Percentiles rank a stretch among this genome's conserved stretches.
phyloP scores from a whole-genome alignment of 805 yeast genomes.

The Cyberlindnera galapagoensis region DNA sequence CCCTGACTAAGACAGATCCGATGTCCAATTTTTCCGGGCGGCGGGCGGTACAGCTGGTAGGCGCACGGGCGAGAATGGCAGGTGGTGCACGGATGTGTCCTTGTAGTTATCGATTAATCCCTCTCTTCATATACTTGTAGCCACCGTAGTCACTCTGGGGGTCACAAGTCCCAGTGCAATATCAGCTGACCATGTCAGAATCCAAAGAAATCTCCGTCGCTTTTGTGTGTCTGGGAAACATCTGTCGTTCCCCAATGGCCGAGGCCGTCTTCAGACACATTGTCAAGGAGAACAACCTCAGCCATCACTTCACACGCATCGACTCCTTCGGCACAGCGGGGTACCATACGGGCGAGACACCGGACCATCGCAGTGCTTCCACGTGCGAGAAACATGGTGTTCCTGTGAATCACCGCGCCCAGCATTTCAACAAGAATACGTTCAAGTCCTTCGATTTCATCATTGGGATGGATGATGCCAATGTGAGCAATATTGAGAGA shows the following conservation, averaged over 20 bases:
- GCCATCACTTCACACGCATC: constrained; percentile 41
- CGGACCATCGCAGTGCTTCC: constrained; percentile 67
- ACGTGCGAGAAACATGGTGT: constrained; percentile 69
- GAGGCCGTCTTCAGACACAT: constrained; percentile 78
- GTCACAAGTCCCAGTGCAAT: no score
- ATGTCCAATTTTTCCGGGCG: no score
- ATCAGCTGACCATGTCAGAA: no score
- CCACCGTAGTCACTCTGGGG: no score
- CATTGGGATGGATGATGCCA: constrained; percentile 66
- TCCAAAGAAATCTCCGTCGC: constrained; percentile 57
- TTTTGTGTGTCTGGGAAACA: constrained; percentile 87
- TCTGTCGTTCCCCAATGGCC: constrained; percentile 97
- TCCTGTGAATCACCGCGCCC: constrained; percentile 69
- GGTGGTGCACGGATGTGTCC: no score
- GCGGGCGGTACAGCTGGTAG: no score
- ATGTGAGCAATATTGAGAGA: constrained; percentile 42
- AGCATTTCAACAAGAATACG: constrained; percentile 49
- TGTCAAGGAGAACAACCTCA: constrained; percentile 45
- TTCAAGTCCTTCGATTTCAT: constrained; percentile 59
- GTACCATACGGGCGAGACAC: constrained; percentile 76
- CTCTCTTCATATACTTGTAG: no score
- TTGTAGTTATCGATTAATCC: no score
- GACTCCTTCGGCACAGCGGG: constrained; percentile 90
- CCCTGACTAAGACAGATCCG: no score
- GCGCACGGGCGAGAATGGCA: no score